Percentiles rank a stretch among this genome's conserved stretches.
Conservation (phyloP, 2,329 filamentous ascomycete genomes). For the Xylariaceae sp. region DNA sequence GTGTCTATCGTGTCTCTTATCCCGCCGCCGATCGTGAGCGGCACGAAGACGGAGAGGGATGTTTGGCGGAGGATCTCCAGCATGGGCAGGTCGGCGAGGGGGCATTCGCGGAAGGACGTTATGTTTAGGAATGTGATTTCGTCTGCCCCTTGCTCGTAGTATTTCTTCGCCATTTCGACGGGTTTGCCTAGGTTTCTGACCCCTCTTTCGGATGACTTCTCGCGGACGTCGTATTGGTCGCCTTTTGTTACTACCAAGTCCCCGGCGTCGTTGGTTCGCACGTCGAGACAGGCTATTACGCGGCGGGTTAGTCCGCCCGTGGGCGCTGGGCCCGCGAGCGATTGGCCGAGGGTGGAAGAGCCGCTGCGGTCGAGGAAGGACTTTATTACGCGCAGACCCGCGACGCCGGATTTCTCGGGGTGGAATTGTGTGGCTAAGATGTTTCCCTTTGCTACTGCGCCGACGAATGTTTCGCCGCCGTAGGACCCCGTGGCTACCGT, state of each 20-base stretch:
- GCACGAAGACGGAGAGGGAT: conserved; percentile 91
- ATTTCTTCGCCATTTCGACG: conserved; percentile 87
- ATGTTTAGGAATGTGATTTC: conserved; percentile 99
- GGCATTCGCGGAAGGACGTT: conserved; percentile 94
- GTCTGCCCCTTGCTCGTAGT: conserved; percentile 96
- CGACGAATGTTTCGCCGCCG: conserved; percentile 84
- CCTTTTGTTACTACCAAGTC: conserved; percentile 98
- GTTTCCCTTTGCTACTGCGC: conserved; percentile 82
- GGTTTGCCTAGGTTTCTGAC: conserved; percentile 96
- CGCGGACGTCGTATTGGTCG: conserved; percentile 96
- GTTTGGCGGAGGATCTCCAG: conserved; percentile 85
- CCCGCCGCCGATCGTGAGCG: conserved; percentile 90
- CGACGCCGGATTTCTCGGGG: conserved; percentile 92
- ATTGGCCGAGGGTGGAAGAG: conserved; percentile 48
- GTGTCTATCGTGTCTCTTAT: conserved; percentile 91
- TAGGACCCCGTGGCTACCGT: conserved; percentile 87
- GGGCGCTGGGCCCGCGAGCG: conserved; percentile 27
- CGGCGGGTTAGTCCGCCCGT: conserved; percentile 80
- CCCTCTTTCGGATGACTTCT: conserved; percentile 65
- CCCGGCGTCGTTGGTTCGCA: conserved; percentile 88
- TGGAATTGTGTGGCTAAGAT: conserved; percentile 94
- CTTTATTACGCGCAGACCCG: conserved; percentile 78
- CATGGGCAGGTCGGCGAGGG: conserved; percentile 90
- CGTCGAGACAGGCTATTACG: conserved; percentile 94
- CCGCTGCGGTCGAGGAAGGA: conserved; percentile 79